These are phyloP conservation scores for Neonectria magnoliae DNA, from an alignment of 2,329 filamentous ascomycete species.

Conservation along the genomic window DNA sequence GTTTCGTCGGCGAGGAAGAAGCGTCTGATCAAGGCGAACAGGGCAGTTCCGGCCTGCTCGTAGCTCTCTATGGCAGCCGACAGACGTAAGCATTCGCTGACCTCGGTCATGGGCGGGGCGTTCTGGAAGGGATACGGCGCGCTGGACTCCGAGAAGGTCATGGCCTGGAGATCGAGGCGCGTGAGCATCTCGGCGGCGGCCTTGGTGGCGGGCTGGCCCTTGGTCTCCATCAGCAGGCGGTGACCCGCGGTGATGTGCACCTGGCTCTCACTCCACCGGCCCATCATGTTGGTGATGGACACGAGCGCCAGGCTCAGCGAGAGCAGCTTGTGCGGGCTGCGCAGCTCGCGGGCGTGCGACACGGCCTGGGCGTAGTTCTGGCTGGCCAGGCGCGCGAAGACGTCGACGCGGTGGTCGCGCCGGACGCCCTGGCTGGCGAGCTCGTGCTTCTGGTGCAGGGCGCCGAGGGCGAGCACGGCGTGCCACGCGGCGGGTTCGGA, in stretches of 20 bases:
- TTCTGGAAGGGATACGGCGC: constrained; percentile 44
- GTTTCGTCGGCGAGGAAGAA: constrained; percentile 35
- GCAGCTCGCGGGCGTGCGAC: constrained; percentile 40
- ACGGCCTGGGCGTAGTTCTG: constrained; percentile 44
- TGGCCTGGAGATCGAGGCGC: constrained; percentile 47
- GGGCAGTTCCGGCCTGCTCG: constrained; percentile 34
- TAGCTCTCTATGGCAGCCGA: constrained; percentile 30
- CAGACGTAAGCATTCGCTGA: constrained; percentile 27
- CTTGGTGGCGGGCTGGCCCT: constrained; percentile 21
- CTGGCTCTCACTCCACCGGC: constrained; percentile 44
- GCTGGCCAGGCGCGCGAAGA: constrained; percentile 35
- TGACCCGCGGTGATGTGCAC: constrained; percentile 47
- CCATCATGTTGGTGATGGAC: constrained; percentile 46
- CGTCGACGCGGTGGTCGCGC: constrained; percentile 9
- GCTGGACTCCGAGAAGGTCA: constrained; percentile 46
- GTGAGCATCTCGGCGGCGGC: constrained; percentile 40
- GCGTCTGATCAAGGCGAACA: constrained; percentile 35
- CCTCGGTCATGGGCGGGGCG: constrained; percentile 19
- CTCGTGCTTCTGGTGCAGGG: constrained; percentile 44
- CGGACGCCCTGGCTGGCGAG: constrained; percentile 26
- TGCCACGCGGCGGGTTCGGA: constrained; percentile 49
- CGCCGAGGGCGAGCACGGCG: constrained; percentile 48
- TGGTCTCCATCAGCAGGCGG: constrained; percentile 37
- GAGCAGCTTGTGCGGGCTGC: constrained; percentile 40
- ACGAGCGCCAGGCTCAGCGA: constrained; percentile 47